A percentile compares a stretch with the other conserved stretches of the same genome.
These are phyloP conservation scores for Pythium brachiatum DNA, from an alignment of 352 stramenopile species.

Conservation along the genomic window DNA sequence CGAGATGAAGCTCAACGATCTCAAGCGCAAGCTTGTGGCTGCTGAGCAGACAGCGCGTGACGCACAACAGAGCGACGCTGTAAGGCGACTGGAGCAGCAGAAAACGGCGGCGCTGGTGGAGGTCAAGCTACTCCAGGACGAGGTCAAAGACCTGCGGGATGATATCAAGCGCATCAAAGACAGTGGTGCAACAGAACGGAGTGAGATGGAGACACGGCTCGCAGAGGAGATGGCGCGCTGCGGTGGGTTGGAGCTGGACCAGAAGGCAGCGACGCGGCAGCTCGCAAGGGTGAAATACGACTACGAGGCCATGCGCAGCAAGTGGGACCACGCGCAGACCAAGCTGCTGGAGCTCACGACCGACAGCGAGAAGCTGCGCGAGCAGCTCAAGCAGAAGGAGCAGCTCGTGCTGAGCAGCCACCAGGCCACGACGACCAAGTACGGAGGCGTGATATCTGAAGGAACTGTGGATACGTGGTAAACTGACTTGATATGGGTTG, in stretches of 20 bases:
- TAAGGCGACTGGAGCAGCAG: constrained; percentile 59
- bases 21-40: constrained; percentile 48
- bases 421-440: constrained; percentile 55
- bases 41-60: constrained; percentile 42
- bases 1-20: constrained; percentile 49
- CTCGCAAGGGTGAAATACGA: constrained; percentile 48
- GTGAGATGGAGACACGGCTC: constrained; percentile 39
- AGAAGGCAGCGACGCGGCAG: constrained; percentile 48
- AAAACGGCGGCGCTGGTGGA: constrained; percentile 47
- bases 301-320: constrained; percentile 39
- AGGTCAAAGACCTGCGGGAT: constrained; percentile 65
- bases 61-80: constrained; percentile 34
- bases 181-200: constrained; percentile 35
- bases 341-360: constrained; percentile 48
- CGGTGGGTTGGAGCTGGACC: constrained; percentile 51
- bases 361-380: constrained; percentile 59
- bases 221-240: constrained; percentile 45
- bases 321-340: constrained; percentile 56
- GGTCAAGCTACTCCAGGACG: constrained; percentile 56
- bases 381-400: constrained; percentile 78
- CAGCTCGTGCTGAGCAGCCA: constrained; percentile 59
- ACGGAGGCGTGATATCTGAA: background rate
- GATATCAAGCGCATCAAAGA: constrained; percentile 43
- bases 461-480: constrained; percentile 1
- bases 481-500: background rate